A percentile compares a stretch with the other conserved stretches of the same genome.
phyloP scores from a whole-genome alignment of 2,329 filamentous ascomycete genomes.

The Coniochaeta sp. region DNA sequence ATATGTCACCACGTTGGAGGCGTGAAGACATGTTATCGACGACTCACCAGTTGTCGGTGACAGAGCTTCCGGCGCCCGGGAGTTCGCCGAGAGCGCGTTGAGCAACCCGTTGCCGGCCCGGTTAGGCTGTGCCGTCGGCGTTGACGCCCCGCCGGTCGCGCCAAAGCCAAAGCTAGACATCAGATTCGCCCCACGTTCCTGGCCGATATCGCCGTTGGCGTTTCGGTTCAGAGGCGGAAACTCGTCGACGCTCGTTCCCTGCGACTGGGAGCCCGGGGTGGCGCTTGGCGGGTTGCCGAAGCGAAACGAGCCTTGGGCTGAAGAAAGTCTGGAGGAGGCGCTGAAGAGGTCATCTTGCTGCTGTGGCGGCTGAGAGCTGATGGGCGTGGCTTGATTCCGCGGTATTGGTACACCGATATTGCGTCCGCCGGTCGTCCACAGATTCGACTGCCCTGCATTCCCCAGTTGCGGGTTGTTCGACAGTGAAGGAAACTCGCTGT shows the following conservation, averaged over 20 bases:
- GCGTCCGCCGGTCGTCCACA: conserved; percentile 47
- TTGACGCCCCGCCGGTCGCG: conserved; percentile 32
- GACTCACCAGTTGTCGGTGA: conserved; percentile 35
- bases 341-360: conserved; percentile 42
- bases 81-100: conserved; percentile 56
- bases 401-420: conserved; percentile 41
- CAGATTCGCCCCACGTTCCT: conserved; percentile 43
- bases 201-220: conserved; percentile 49
- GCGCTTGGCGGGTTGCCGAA: conserved; percentile 40
- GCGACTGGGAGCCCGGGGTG: conserved; percentile 36
- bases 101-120: conserved; percentile 53
- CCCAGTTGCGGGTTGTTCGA: conserved; percentile 52
- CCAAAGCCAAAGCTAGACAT: conserved; percentile 49
- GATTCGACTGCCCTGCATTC: conserved; percentile 38
- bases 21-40: neutral
- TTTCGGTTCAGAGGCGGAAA: conserved; percentile 55
- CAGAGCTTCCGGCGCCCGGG: conserved; percentile 39
- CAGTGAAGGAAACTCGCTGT: conserved; percentile 59
- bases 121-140: conserved; percentile 29
- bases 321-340: conserved; percentile 26
- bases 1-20: conserved; percentile 18
- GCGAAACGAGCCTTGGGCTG: conserved; percentile 41
- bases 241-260: conserved; percentile 46
- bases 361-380: conserved; percentile 36
- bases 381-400: conserved; percentile 42